A percentile compares a stretch with the other conserved stretches of the same genome.
Conservation (phyloP, 305 asterid species). For the Fraxinus nigra region DNA sequence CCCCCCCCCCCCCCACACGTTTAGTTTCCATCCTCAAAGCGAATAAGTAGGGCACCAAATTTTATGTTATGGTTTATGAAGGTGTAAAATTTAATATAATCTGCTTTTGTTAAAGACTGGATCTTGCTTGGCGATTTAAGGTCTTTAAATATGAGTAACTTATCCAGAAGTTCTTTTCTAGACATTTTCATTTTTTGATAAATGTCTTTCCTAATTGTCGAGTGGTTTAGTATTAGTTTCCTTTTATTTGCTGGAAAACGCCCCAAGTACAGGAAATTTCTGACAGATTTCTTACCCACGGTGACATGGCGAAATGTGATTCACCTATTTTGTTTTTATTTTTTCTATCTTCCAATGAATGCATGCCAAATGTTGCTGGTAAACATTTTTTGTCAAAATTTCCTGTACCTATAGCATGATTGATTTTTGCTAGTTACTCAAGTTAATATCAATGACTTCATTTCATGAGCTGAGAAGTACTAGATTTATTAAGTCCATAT, state of each 20-base stretch:
- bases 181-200: neutral
- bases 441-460: neutral
- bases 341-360: no score
- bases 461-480: neutral
- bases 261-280: no score
- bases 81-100: no score
- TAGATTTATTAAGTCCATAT: neutral
- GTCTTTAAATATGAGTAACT: neutral
- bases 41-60: neutral
- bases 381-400: no score
- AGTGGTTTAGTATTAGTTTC: neutral
- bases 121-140: neutral
- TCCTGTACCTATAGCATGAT: no score
- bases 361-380: no score
- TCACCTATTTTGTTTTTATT: no score
- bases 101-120: neutral
- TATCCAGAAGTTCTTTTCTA: neutral
- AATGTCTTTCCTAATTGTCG: neutral
- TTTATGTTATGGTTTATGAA: neutral
- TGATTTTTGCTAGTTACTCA: neutral
- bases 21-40: neutral
- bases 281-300: no score
- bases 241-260: neutral
- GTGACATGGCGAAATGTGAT: no score
- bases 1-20: neutral